Evolutionary conservation across 2,329 filamentous ascomycete species (phyloP).

Genomic region (Diaporthe vexans): DNA sequence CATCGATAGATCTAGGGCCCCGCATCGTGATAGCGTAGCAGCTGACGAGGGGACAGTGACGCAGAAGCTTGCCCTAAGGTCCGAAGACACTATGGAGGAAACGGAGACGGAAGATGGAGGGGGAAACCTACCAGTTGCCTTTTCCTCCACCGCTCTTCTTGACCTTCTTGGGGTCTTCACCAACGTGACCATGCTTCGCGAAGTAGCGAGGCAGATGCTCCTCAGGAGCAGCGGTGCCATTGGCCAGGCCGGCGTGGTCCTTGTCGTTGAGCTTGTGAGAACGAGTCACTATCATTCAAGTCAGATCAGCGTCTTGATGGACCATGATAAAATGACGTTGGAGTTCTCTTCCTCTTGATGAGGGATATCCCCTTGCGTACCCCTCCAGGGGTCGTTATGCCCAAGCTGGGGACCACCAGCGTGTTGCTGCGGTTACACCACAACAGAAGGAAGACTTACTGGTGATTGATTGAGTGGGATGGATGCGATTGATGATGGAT

Average conservation of each 20-base stretch:
- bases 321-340: not conserved
- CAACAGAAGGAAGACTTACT: conserved; percentile 26
- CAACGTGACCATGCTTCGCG: conserved; percentile 85
- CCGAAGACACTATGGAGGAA: not conserved
- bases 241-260: conserved; percentile 84
- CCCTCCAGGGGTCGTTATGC: too few species aligned
- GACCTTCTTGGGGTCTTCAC: conserved; percentile 88
- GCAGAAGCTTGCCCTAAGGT: not conserved
- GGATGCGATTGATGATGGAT: conserved; percentile 17
- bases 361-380: not conserved
- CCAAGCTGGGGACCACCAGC: not conserved
- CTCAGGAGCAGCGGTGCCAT: conserved; percentile 77
- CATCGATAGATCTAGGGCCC: too few species aligned
- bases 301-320: not conserved
- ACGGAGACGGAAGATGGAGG: conserved; percentile 7
- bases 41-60: not conserved
- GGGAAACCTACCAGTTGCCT: conserved; percentile 85
- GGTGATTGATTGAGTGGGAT: conserved; percentile 13
- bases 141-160: conserved; percentile 97
- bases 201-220: conserved; percentile 93
- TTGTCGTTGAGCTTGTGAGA: conserved; percentile 97
- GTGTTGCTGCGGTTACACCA: conserved; percentile 9
- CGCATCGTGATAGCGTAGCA: not conserved
- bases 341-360: not conserved
- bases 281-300: conserved; percentile 82